Conservation (phyloP, 345 rosid species). For the Arabidopsis thaliana region DNA sequence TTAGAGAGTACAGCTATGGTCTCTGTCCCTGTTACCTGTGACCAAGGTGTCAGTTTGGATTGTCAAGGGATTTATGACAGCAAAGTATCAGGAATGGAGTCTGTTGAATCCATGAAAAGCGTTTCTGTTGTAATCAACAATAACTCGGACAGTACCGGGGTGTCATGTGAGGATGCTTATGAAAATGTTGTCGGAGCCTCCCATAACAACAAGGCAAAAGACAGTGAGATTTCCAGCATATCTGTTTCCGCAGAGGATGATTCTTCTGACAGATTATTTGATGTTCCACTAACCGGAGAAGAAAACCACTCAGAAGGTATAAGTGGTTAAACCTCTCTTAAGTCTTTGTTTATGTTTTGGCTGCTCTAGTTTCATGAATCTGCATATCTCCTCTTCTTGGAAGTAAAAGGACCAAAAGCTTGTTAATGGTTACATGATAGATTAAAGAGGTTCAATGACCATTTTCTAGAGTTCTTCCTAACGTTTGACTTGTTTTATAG, state of each 20-base stretch:
- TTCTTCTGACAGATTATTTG: constrained; percentile 62
- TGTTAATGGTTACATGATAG: constrained; percentile 11
- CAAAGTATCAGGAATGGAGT: constrained; percentile 58
- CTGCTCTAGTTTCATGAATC: constrained; percentile 30
- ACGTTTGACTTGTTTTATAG: background rate
- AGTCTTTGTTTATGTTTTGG: constrained; percentile 18
- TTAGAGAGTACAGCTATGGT: constrained; percentile 88
- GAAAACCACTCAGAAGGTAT: constrained; percentile 75
- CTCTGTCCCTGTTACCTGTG: constrained; percentile 69
- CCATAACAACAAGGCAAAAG: constrained; percentile 59
- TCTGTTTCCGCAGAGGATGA: constrained; percentile 58
- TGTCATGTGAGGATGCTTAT: constrained; percentile 66
- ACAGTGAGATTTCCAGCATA: constrained; percentile 57
- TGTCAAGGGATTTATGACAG: constrained; percentile 61
- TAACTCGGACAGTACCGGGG: constrained; percentile 72
- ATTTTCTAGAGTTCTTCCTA: background rate
- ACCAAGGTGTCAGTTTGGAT: constrained; percentile 66
- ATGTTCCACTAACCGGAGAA: constrained; percentile 82
- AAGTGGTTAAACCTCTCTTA: constrained; percentile 3
- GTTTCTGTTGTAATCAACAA: constrained; percentile 53
- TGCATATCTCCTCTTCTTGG: background rate
- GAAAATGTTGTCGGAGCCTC: constrained; percentile 57
- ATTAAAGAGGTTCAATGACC: background rate
- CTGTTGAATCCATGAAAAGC: constrained; percentile 66
- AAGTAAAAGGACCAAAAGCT: constrained; percentile 23